These are phyloP conservation scores for Tolypocladium album DNA, from an alignment of 2,329 filamentous ascomycete genomes.

Conservation along the genomic window DNA sequence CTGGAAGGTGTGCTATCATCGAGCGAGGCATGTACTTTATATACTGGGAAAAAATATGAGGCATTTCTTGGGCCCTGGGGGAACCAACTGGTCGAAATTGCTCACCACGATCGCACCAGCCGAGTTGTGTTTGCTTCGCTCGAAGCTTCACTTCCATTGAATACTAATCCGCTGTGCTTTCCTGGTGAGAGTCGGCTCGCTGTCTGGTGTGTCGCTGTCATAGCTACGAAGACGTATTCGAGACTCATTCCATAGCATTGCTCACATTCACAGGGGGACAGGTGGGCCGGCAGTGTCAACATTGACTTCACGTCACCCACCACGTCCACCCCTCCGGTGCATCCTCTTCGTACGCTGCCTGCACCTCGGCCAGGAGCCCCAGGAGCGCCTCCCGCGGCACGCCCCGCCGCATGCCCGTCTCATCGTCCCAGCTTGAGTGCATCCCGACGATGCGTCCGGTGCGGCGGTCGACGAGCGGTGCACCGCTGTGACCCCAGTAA, in stretches of 20 bases:
- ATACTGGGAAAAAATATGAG: neutral
- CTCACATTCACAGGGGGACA: neutral
- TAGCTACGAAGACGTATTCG: neutral
- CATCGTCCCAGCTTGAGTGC: slow-evolving; percentile 43
- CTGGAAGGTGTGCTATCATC: neutral
- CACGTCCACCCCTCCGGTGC: neutral
- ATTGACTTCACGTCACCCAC: neutral
- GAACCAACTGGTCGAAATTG: neutral
- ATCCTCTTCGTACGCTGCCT: neutral
- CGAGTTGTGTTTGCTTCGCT: neutral
- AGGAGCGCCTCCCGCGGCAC: slow-evolving; percentile 31
- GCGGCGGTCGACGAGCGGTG: slow-evolving; percentile 30
- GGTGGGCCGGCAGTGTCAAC: neutral
- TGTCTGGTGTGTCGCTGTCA: neutral
- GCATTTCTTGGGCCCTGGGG: neutral
- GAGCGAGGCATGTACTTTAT: neutral
- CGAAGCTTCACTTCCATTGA: neutral
- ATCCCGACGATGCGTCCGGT: slow-evolving; percentile 33
- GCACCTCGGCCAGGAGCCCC: slow-evolving; percentile 21
- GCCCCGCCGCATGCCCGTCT: slow-evolving; percentile 39
- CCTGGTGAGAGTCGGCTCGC: neutral
- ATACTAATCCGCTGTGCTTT: neutral
- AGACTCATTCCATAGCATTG: neutral
- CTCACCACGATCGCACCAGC: neutral
- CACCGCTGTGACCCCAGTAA: slow-evolving; percentile 46